Percentiles rank a stretch among this genome's conserved stretches.
Evolutionary conservation across 2,329 filamentous ascomycete species (phyloP).

Genomic region (Stagonosporopsis vannaccii): DNA sequence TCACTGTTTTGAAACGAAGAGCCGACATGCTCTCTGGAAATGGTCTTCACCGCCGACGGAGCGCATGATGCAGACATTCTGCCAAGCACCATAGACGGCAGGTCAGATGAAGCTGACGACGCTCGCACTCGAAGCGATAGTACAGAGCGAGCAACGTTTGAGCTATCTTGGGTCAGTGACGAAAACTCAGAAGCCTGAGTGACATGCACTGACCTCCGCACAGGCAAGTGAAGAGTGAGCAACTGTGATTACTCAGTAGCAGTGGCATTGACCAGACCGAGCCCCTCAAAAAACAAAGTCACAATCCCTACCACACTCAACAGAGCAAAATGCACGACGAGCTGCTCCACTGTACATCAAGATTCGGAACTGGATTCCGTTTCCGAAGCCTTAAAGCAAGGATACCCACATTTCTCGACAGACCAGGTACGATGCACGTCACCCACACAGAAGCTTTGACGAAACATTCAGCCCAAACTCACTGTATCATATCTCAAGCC

Average conservation of each 20-base stretch:
- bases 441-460: background rate
- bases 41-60: background rate
- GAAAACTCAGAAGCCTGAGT: background rate
- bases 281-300: background rate
- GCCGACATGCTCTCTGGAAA: background rate
- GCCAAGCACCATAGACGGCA: conserved; percentile 5
- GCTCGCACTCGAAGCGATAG: background rate
- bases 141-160: background rate
- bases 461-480: background rate
- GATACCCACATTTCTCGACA: background rate
- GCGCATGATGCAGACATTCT: background rate
- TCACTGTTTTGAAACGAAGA: background rate
- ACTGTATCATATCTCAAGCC: background rate
- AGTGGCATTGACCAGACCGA: background rate
- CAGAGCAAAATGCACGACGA: background rate
- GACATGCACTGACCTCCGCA: background rate
- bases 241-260: background rate
- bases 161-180: background rate
- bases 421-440: background rate
- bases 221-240: too few relatives aligned
- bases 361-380: background rate
- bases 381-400: background rate
- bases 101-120: conserved; percentile 4
- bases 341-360: background rate
- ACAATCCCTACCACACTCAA: background rate